Evolutionary conservation across 2,329 filamentous ascomycete genomes (phyloP).

Genomic region (Trichocomaceae sp.): DNA sequence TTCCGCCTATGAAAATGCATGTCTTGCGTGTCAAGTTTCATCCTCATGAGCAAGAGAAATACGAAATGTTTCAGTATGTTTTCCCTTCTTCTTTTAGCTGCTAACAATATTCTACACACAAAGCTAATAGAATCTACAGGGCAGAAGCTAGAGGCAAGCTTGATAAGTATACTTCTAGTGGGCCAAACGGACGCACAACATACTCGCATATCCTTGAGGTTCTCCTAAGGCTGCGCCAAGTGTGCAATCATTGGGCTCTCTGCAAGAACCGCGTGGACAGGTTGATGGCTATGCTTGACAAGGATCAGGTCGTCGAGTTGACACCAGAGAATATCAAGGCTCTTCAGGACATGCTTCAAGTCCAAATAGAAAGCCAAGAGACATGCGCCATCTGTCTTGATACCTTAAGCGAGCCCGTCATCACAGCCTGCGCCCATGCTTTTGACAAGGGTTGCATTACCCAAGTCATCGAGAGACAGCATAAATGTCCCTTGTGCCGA

Average conservation of each 20-base stretch:
- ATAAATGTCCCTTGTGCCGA: slow-evolving; percentile 80
- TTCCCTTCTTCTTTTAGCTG: slow-evolving; percentile 17
- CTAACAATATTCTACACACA: slow-evolving; percentile 22
- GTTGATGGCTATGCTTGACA: slow-evolving; percentile 63
- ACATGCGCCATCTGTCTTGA: slow-evolving; percentile 80
- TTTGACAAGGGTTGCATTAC: slow-evolving; percentile 71
- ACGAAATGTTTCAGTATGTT: slow-evolving; percentile 62
- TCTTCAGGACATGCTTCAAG: slow-evolving; percentile 66
- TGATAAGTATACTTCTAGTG: slow-evolving; percentile 43
- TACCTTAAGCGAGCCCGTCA: slow-evolving; percentile 62
- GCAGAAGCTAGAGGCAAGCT: slow-evolving; percentile 68
- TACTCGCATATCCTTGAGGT: slow-evolving; percentile 76
- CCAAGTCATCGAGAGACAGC: slow-evolving; percentile 65
- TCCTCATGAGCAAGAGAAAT: slow-evolving; percentile 67
- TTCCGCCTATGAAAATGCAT: slow-evolving; percentile 71
- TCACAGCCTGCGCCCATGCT: slow-evolving; percentile 76
- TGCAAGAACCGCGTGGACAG: slow-evolving; percentile 67
- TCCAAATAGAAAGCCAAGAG: slow-evolving; percentile 73
- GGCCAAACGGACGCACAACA: slow-evolving; percentile 43
- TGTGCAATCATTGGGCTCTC: slow-evolving; percentile 84
- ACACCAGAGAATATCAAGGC: slow-evolving; percentile 65
- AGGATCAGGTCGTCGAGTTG: slow-evolving; percentile 60
- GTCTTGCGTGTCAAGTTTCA: slow-evolving; percentile 69
- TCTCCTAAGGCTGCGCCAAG: slow-evolving; percentile 73
- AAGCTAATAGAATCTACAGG: slow-evolving; percentile 31